These are phyloP conservation scores for Boletales sp. DNA, from an alignment of 768 basidiomycete genomes.

Conservation along the genomic window DNA sequence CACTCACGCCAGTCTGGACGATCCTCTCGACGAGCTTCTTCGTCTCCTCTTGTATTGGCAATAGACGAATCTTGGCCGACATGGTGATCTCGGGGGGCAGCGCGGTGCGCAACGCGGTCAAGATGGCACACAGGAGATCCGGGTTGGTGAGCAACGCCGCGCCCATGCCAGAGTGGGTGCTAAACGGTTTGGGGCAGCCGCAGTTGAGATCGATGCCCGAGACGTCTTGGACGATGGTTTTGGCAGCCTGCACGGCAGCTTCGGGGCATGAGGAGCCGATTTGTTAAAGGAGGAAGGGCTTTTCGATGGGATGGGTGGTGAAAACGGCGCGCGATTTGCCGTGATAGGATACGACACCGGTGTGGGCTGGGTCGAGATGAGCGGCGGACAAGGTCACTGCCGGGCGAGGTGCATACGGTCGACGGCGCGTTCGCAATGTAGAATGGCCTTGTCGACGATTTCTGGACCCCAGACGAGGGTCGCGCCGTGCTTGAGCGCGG, in stretches of 20 bases:
- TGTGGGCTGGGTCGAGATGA: conserved; percentile 51
- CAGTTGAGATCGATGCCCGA: conserved; percentile 97
- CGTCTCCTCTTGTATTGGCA: conserved; percentile 85
- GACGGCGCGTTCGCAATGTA: conserved; percentile 78
- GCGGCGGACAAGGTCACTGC: not conserved
- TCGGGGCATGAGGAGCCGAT: conserved; percentile 89
- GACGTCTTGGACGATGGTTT: conserved; percentile 81
- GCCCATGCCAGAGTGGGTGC: conserved; percentile 93
- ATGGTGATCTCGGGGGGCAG: conserved; percentile 80
- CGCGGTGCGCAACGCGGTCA: conserved; percentile 68
- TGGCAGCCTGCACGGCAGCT: conserved; percentile 89
- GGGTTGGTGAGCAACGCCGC: conserved; percentile 92
- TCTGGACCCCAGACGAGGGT: conserved; percentile 96
- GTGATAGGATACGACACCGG: conserved; percentile 84
- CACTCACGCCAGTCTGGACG: conserved; percentile 81
- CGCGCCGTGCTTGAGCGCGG: conserved; percentile 90
- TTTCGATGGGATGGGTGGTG: conserved; percentile 91
- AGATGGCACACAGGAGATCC: conserved; percentile 85
- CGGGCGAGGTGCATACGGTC: conserved; percentile 60
- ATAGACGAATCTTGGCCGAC: conserved; percentile 90
- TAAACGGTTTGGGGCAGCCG: conserved; percentile 96
- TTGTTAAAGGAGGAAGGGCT: conserved; percentile 92
- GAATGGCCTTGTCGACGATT: conserved; percentile 92
- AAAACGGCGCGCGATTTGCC: conserved; percentile 86
- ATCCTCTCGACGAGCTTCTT: conserved; percentile 87